These are phyloP conservation scores for Nephromyces sp. DNA, from an alignment of 169 alveolate species.

Conservation along the genomic window DNA sequence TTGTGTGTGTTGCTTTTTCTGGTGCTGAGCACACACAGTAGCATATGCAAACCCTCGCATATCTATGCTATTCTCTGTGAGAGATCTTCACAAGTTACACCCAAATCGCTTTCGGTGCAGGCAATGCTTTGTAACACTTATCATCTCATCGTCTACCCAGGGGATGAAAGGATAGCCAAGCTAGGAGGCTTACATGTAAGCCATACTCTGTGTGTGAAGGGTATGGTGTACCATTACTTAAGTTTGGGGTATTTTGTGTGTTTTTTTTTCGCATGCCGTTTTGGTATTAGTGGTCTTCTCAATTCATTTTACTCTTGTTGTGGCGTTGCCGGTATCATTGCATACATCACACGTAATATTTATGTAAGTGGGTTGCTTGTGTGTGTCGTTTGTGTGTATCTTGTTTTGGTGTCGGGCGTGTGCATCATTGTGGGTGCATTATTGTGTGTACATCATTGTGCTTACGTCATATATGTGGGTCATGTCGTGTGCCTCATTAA, in stretches of 20 bases:
- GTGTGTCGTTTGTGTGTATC: neutral
- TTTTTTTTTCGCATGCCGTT: neutral
- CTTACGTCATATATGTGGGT: no score
- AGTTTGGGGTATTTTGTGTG: neutral
- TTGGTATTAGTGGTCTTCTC: neutral
- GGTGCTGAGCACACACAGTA: no score
- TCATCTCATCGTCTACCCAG: slow-evolving; percentile 83
- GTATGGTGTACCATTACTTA: neutral
- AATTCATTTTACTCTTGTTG: neutral
- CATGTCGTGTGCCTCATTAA: no score
- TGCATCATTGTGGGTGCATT: no score
- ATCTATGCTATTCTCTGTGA: no score
- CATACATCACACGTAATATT: neutral
- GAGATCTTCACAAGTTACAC: no score
- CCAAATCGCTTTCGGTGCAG: no score
- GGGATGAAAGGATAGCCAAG: slow-evolving; percentile 63
- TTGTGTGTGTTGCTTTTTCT: no score
- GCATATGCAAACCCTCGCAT: no score
- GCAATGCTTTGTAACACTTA: slow-evolving; percentile 81
- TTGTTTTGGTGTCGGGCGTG: neutral
- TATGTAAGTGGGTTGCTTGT: neutral
- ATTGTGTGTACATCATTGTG: no score
- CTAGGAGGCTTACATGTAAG: slow-evolving; percentile 73
- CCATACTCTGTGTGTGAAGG: neutral
- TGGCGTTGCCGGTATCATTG: neutral